Evolutionary conservation across 768 basidiomycete genomes (phyloP).

Genomic region (Boletus subcaerulescens): DNA sequence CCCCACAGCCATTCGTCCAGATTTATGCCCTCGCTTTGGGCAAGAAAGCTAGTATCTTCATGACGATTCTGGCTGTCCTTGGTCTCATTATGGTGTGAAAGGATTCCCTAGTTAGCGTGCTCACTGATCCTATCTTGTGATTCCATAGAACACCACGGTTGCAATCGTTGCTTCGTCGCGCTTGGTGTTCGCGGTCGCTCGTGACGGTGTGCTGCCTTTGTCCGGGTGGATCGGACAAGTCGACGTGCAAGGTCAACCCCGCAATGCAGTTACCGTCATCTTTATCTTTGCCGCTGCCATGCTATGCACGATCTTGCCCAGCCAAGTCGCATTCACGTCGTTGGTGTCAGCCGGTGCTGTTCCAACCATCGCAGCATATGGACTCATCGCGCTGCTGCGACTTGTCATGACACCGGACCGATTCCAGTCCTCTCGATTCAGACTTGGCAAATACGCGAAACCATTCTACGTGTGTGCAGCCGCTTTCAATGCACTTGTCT

Average conservation of each 20-base stretch:
- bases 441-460: conserved; percentile 60
- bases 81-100: conserved; percentile 77
- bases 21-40: conserved; percentile 84
- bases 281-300: conserved; percentile 70
- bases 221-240: conserved; percentile 82
- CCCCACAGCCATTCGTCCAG: conserved; percentile 90
- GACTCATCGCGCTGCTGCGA: conserved; percentile 72
- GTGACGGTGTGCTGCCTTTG: conserved; percentile 86
- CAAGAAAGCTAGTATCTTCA: conserved; percentile 74
- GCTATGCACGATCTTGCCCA: conserved; percentile 87
- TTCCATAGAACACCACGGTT: conserved; percentile 73
- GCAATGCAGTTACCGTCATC: conserved; percentile 85
- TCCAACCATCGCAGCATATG: conserved; percentile 88
- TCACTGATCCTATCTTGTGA: not conserved
- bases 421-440: conserved; percentile 73
- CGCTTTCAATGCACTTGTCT: conserved; percentile 71
- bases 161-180: conserved; percentile 87
- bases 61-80: conserved; percentile 80
- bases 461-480: conserved; percentile 67
- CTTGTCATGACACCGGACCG: conserved; percentile 73
- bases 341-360: conserved; percentile 83
- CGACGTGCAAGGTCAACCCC: conserved; percentile 67
- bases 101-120: not conserved
- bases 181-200: conserved; percentile 89
- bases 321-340: conserved; percentile 89